These are phyloP conservation scores for Xylaria telfairii DNA, from an alignment of 495 filamentous ascomycete genomes.

Conservation along the genomic window DNA sequence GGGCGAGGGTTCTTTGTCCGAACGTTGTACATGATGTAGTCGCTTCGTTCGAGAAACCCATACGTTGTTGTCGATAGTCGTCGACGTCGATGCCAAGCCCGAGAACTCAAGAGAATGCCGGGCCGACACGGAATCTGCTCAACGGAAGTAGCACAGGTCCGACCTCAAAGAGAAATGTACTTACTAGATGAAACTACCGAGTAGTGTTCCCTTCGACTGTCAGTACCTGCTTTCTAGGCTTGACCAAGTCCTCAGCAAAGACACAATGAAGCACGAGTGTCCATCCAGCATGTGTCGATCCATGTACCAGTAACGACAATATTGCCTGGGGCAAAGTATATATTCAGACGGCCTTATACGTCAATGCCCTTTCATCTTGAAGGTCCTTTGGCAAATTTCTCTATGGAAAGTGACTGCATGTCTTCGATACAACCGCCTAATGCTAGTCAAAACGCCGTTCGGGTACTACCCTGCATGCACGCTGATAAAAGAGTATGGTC, in stretches of 20 bases:
- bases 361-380: constrained; percentile 32
- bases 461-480: constrained; percentile 21
- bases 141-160: neutral
- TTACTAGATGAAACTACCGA: constrained; percentile 1
- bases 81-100: neutral
- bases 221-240: neutral
- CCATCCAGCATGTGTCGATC: neutral
- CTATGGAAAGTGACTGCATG: constrained; percentile 39
- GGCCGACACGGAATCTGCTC: neutral
- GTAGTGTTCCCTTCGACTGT: neutral
- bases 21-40: neutral
- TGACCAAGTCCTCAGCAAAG: neutral
- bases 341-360: constrained; percentile 39
- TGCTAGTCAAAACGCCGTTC: constrained; percentile 22
- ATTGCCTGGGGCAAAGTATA: constrained; percentile 28
- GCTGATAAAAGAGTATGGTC: constrained; percentile 13
- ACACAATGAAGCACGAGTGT: constrained; percentile 1
- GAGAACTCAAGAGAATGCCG: neutral
- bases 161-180: neutral
- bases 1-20: constrained; percentile 14
- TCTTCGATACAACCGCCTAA: constrained; percentile 36
- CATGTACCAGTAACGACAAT: constrained; percentile 6
- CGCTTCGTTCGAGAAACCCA: neutral
- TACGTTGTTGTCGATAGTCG: neutral
- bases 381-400: constrained; percentile 35